A percentile compares a stretch with the other conserved stretches of the same genome.
Evolutionary conservation across 2,329 filamentous ascomycete species (phyloP).

Genomic region (Pseudocercospora fijiensis): DNA sequence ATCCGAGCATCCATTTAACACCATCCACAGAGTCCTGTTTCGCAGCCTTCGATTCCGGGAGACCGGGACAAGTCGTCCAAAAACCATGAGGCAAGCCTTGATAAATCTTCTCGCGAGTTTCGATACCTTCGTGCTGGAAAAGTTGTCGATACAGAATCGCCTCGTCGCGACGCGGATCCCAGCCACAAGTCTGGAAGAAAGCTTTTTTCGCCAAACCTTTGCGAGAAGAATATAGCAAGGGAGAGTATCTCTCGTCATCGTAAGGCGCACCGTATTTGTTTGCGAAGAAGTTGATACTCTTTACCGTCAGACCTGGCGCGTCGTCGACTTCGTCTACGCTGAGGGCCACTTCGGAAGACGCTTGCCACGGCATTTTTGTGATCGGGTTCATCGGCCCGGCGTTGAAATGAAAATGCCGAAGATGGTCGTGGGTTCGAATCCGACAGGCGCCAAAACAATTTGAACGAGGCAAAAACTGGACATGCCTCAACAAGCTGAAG

Average conservation of each 20-base stretch:
- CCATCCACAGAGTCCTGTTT: constrained; percentile 10
- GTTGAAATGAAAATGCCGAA: neutral
- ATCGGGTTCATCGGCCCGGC: too few species aligned
- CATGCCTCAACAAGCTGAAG: neutral
- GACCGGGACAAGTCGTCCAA: constrained; percentile 7
- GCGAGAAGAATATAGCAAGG: neutral
- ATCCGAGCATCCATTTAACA: constrained; percentile 11
- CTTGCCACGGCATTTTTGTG: too few species aligned
- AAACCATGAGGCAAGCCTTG: constrained; percentile 12
- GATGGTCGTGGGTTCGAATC: neutral
- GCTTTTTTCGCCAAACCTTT: constrained; percentile 8
- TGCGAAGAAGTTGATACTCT: constrained; percentile 12
- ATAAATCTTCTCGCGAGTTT: constrained; percentile 4
- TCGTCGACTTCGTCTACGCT: constrained; percentile 15
- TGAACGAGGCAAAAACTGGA: neutral
- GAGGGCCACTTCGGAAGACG: too few species aligned
- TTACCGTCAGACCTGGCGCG: constrained; percentile 9
- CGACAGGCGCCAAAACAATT: neutral
- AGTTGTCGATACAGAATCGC: constrained; percentile 6
- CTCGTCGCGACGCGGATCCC: constrained; percentile 10
- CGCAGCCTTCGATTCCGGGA: constrained; percentile 3
- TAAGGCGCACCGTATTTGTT: constrained; percentile 9
- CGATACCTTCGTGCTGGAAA: constrained; percentile 7
- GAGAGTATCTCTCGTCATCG: constrained; percentile 8
- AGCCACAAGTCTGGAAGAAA: constrained; percentile 14